Percentiles rank a stretch among this genome's conserved stretches.
These are phyloP conservation scores for Oryza glaberrima DNA, from an alignment of 176 grass and related monocot genomes.

Conservation along the genomic window DNA sequence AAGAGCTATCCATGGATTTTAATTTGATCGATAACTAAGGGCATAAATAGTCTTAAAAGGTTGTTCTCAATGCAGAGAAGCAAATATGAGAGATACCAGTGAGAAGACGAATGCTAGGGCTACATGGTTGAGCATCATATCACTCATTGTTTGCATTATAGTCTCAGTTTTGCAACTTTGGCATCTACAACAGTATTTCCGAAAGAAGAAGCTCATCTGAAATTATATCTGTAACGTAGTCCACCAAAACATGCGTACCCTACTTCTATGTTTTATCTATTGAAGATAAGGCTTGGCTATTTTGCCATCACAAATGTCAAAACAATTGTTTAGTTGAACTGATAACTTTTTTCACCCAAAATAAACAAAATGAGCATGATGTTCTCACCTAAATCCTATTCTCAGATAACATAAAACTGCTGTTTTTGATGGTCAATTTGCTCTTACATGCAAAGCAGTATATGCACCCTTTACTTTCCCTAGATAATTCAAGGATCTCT, in stretches of 20 bases:
- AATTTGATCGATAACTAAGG: not conserved
- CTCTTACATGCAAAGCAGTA: conserved; percentile 17
- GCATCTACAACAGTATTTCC: conserved; percentile 70
- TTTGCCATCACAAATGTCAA: not conserved
- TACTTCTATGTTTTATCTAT: conserved; percentile 21
- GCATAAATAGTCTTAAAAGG: not conserved
- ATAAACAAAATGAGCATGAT: not conserved
- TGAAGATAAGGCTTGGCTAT: conserved; percentile 5
- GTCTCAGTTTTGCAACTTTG: conserved; percentile 58
- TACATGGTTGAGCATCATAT: conserved; percentile 64
- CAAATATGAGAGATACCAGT: conserved; percentile 60
- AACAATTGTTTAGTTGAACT: conserved; percentile 38
- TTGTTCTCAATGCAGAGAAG: conserved; percentile 60
- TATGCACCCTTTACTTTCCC: conserved; percentile 19
- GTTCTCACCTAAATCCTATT: conserved; percentile 1
- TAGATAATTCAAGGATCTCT: conserved; percentile 4
- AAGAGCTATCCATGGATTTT: not conserved
- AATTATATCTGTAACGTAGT: conserved; percentile 17
- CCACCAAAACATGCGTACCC: conserved; percentile 8
- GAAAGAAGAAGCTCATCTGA: conserved; percentile 82
- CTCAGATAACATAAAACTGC: conserved; percentile 32
- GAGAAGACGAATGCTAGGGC: conserved; percentile 71
- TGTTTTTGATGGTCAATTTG: conserved; percentile 35
- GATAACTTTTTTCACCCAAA: conserved; percentile 3
- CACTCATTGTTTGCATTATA: conserved; percentile 65